Conservation (phyloP, 2,329 filamentous ascomycete species). For the Aspergillus sojae region DNA sequence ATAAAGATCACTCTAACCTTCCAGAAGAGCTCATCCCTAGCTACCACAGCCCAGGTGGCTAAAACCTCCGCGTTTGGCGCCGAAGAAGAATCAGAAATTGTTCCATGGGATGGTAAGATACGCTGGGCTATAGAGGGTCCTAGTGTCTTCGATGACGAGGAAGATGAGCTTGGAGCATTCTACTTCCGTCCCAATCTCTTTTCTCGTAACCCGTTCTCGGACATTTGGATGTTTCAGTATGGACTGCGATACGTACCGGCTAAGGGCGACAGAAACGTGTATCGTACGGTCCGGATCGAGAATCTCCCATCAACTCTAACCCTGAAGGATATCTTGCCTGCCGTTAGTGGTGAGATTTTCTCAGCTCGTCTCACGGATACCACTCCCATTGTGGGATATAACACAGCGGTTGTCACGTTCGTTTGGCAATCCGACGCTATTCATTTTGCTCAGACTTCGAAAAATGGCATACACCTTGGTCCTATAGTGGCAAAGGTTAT, state of each 20-base stretch:
- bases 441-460: conserved; percentile 23
- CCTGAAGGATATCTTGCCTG: conserved; percentile 28
- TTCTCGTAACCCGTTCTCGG: conserved; percentile 10
- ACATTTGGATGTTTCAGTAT: conserved; percentile 32
- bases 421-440: conserved; percentile 27
- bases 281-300: conserved; percentile 34
- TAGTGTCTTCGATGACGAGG: conserved; percentile 25
- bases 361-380: conserved; percentile 35
- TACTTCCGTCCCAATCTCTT: conserved; percentile 13
- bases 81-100: background rate
- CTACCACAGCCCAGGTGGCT: background rate
- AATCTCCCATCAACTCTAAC: conserved; percentile 26
- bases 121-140: conserved; percentile 23
- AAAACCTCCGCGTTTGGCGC: background rate
- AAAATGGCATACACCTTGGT: conserved; percentile 23
- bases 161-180: conserved; percentile 25
- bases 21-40: background rate
- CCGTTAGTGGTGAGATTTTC: conserved; percentile 30
- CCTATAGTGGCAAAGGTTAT: conserved; percentile 22
- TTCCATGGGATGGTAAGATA: conserved; percentile 27
- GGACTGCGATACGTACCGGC: conserved; percentile 35
- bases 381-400: conserved; percentile 28
- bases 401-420: conserved; percentile 36
- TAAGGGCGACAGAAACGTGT: conserved; percentile 24
- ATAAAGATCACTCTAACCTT: background rate